These are phyloP conservation scores for Eimeria sp. DNA, from an alignment of 169 alveolate genomes.

Conservation along the genomic window DNA sequence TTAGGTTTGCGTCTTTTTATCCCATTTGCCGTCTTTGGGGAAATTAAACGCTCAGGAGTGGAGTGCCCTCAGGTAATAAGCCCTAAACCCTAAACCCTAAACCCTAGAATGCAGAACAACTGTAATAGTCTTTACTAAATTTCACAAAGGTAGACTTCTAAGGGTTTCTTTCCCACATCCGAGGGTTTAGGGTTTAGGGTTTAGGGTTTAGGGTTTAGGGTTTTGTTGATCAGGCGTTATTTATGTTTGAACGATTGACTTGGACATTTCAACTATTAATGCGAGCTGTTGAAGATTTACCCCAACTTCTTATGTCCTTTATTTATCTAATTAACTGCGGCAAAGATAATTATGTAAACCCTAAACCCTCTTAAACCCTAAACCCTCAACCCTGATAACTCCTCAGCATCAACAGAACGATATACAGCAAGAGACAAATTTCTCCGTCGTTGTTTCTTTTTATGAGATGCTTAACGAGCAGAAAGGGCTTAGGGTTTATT, in stretches of 20 bases:
- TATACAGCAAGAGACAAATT: not conserved
- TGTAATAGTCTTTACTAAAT: not conserved
- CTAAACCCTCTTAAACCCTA: not conserved
- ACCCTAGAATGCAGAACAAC: not conserved
- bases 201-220: not conserved
- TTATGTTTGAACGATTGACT: constrained; percentile 79
- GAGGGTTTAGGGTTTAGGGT: not conserved
- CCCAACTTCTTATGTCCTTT: constrained; percentile 71
- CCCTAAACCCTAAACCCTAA: constrained; percentile 36
- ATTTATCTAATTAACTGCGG: constrained; percentile 73
- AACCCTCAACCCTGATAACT: not conserved
- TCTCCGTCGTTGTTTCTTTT: not conserved
- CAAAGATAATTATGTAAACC: constrained; percentile 69
- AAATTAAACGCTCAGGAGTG: constrained; percentile 7
- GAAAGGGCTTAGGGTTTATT: not conserved
- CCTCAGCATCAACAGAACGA: not conserved
- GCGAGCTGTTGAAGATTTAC: constrained; percentile 80
- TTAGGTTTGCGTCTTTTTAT: constrained; percentile 21
- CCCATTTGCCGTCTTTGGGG: constrained; percentile 20
- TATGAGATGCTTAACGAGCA: not conserved
- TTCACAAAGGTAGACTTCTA: not conserved
- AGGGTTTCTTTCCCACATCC: not conserved
- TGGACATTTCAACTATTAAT: constrained; percentile 77
- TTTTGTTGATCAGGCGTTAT: constrained; percentile 30
- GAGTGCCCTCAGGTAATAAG: constrained; percentile 27